Base-by-base conservation (phyloP, 1,139 yeast species). In the Sugiyamaella castrensis region DNA sequence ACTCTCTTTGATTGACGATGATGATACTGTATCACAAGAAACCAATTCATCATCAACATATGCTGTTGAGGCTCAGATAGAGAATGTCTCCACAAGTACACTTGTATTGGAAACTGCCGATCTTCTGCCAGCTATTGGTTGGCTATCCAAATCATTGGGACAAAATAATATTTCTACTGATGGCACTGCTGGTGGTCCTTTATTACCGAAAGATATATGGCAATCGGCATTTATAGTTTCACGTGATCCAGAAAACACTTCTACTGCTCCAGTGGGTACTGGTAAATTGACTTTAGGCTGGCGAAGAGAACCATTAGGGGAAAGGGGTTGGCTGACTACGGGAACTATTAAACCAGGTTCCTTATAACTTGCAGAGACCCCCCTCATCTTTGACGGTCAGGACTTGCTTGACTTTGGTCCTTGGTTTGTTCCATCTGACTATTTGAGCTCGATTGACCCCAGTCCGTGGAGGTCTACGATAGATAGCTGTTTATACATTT, bases 291-390 rank as follows among this genome's bases (percentile, higher is more conserved):
- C 61, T 4, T 53, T 68, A 10, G 60, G 64, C 31, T 69, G 72
- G 72, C 56, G 70, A 1, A 58, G 71, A 19, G 70, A 67, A 43
- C 69, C 69, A 8, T 49, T 68, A 42, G 72, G 72, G 1, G 66
- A 65, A 41, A 56, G 59, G 48, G 72, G 72, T 1, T 66, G 69
- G 64, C 55, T 66, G 46, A 64, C 66, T 7, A 64, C 70, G 0
- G 62, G 59, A 1, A 46, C 57, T 10, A 38, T 55, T 16, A 54
- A 52, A 40, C 51, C 51, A 12, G n/a, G 19, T 13, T 13, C 19
- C 3, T 13, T 13, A 5, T 12, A 7, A 35, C 5, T 19, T 19
- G n/a, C n/a, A n/a, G n/a, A n/a, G n/a, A n/a, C n/a, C n/a, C n/a
- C n/a, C n/a, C n/a, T n/a, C n/a, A n/a, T n/a, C n/a, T n/a, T n/a